Conservation (phyloP, 2,329 filamentous ascomycete genomes). For the Pseudogymnoascus sp. region DNA sequence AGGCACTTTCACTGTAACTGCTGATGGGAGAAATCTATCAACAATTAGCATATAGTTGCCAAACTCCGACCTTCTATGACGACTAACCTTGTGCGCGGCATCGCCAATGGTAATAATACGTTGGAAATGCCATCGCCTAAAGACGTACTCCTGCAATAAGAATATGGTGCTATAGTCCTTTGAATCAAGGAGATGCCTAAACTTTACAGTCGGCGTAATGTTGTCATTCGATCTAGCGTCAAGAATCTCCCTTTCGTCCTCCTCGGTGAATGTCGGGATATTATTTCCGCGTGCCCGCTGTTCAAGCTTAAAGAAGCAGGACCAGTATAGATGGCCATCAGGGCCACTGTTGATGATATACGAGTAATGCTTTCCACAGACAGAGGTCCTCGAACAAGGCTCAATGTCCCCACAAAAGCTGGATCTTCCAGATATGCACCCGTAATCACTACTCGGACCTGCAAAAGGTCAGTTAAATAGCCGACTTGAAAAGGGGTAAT, state of each 20-base stretch:
- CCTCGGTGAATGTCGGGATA: slow-evolving; percentile 25
- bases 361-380: slow-evolving; percentile 16
- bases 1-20: not conserved
- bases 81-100: slow-evolving; percentile 33
- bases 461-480: not conserved
- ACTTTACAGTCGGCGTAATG: slow-evolving; percentile 20
- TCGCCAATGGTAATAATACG: slow-evolving; percentile 35
- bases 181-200: slow-evolving; percentile 24
- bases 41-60: not conserved
- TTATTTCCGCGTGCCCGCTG: slow-evolving; percentile 17
- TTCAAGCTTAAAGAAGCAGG: slow-evolving; percentile 20
- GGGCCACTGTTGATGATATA: slow-evolving; percentile 18
- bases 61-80: not conserved
- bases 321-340: slow-evolving; percentile 18
- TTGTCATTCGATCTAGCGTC: slow-evolving; percentile 18
- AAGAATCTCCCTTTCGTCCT: slow-evolving; percentile 22
- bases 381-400: not conserved
- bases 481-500: slow-evolving; percentile 16
- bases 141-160: slow-evolving; percentile 31
- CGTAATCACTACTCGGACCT: not conserved
- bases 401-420: slow-evolving; percentile 8
- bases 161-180: slow-evolving; percentile 20
- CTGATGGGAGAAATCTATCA: not conserved
- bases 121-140: slow-evolving; percentile 33
- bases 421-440: slow-evolving; percentile 13